Evolutionary conservation across 257 asterid species (phyloP), one percentile per base, ranked within the genome.

Genomic region (Buddleja alternifolia): DNA sequence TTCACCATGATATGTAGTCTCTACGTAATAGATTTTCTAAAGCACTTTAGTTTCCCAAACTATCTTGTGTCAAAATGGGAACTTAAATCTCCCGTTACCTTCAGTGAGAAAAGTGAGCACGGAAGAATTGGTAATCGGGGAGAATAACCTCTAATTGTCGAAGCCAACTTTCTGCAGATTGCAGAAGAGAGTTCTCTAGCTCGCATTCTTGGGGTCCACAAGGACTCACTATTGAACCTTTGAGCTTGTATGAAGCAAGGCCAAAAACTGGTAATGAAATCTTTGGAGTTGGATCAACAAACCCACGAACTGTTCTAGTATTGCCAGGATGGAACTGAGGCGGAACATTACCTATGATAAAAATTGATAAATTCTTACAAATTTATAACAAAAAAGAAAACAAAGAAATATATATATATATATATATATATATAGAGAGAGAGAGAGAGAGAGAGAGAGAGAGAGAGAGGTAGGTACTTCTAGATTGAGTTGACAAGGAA

Each of bases 81-180:
- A n/a, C n/a, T n/a, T n/a, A n/a, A n/a, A n/a, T n/a, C n/a, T n/a
- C n/a, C n/a, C n/a, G n/a, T n/a, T n/a, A n/a, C n/a, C n/a, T n/a
- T n/a, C n/a, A n/a, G n/a, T n/a, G n/a, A n/a, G n/a, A n/a, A n/a
- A n/a, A n/a, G n/a, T n/a, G n/a, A n/a, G n/a, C n/a, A n/a, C n/a
- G n/a, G n/a, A 84, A 86, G 50, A 80, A 82, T 47, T 52, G 74
- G 62, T 71, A 82, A 69, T 84, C 90, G 10, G 85, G 88, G 70
- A 82, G 88, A 57, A 73, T 71, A 32, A 82, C 85, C 29, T 82
- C 82, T 75, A 82, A 63, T 15, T 12, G 39, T 63, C 78, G 78
- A 52, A 84, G 82, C 90, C 90, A 86, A 62, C 77, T 71, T 23
- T 75, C 90, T 62, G 93, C 90, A 24, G 73, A 73, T 57, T 59